phyloP scores from a whole-genome alignment of 768 basidiomycete species.

The Paxillus involutus region DNA sequence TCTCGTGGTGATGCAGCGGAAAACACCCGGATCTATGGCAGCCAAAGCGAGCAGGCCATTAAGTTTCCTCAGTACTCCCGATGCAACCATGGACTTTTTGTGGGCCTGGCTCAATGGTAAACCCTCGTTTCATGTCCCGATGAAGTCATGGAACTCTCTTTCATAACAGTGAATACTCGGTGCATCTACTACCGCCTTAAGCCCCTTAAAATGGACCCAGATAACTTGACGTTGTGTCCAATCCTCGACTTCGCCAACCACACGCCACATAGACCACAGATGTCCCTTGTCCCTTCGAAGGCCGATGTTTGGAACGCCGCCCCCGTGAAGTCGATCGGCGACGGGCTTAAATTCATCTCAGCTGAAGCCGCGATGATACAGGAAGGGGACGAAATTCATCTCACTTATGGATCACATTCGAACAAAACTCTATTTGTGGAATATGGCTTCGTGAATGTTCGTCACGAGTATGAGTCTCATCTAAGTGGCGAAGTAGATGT shows the following conservation, averaged over 20 bases:
- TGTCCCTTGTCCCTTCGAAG: slow-evolving; percentile 40
- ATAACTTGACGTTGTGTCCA: slow-evolving; percentile 87
- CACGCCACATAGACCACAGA: slow-evolving; percentile 38
- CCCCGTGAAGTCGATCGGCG: slow-evolving; percentile 35
- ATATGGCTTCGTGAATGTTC: slow-evolving; percentile 77
- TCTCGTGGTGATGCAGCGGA: slow-evolving; percentile 6
- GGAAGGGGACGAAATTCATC: slow-evolving; percentile 63
- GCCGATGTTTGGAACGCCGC: slow-evolving; percentile 37
- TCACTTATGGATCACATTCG: slow-evolving; percentile 80
- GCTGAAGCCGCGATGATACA: slow-evolving; percentile 41
- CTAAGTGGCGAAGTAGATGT: slow-evolving; percentile 62
- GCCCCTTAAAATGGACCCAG: slow-evolving; percentile 47
- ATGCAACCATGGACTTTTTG: slow-evolving; percentile 46
- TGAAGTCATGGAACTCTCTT: slow-evolving; percentile 3
- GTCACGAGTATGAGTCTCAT: slow-evolving; percentile 25
- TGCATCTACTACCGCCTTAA: slow-evolving; percentile 74
- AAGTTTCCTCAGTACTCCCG: slow-evolving; percentile 3
- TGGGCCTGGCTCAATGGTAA: slow-evolving; percentile 95
- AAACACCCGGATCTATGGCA: background rate
- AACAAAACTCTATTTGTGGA: slow-evolving; percentile 81
- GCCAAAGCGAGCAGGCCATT: background rate
- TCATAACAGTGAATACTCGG: slow-evolving; percentile 79
- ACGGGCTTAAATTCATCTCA: slow-evolving; percentile 53
- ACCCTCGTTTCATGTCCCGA: slow-evolving; percentile 16
- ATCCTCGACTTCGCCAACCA: slow-evolving; percentile 94